phyloP scores from a whole-genome alignment of 2,329 filamentous ascomycete genomes.

The Colletotrichum spinosum region DNA sequence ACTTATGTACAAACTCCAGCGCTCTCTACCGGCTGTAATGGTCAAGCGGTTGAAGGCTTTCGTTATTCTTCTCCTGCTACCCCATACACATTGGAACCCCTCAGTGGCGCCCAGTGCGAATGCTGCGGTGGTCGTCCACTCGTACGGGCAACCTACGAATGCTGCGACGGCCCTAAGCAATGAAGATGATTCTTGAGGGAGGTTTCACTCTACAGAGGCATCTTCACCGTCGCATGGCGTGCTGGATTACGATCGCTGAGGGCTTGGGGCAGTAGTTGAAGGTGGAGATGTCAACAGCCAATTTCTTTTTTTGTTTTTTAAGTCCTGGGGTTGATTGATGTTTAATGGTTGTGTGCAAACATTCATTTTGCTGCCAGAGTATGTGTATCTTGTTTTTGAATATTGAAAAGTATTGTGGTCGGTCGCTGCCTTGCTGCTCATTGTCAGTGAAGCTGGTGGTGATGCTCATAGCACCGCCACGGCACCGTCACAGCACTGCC shows the following conservation, averaged over 20 bases:
- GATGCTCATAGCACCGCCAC: not conserved
- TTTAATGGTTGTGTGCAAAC: not conserved
- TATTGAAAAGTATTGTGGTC: not conserved
- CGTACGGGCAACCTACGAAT: constrained; percentile 75
- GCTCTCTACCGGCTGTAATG: constrained; percentile 66
- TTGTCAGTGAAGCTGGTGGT: not conserved
- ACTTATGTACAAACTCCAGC: not conserved
- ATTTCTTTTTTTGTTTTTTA: constrained; percentile 48
- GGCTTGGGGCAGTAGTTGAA: constrained; percentile 67
- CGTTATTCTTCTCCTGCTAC: constrained; percentile 60
- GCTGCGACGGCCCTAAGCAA: constrained; percentile 73
- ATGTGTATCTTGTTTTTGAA: not conserved
- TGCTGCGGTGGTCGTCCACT: constrained; percentile 74
- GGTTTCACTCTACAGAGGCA: constrained; percentile 78
- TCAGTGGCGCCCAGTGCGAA: constrained; percentile 75
- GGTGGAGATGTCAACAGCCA: constrained; percentile 66
- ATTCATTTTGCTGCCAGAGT: too few relatives aligned
- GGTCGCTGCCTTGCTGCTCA: not conserved
- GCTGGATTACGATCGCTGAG: constrained; percentile 74
- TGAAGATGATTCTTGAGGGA: constrained; percentile 78
- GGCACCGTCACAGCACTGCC: too few relatives aligned
- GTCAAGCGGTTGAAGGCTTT: constrained; percentile 70
- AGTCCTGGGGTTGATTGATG: not conserved
- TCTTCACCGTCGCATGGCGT: constrained; percentile 78
- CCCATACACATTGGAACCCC: constrained; percentile 68